phyloP scores from a whole-genome alignment of 441 rosid genomes.

The Erodium moschatum region DNA sequence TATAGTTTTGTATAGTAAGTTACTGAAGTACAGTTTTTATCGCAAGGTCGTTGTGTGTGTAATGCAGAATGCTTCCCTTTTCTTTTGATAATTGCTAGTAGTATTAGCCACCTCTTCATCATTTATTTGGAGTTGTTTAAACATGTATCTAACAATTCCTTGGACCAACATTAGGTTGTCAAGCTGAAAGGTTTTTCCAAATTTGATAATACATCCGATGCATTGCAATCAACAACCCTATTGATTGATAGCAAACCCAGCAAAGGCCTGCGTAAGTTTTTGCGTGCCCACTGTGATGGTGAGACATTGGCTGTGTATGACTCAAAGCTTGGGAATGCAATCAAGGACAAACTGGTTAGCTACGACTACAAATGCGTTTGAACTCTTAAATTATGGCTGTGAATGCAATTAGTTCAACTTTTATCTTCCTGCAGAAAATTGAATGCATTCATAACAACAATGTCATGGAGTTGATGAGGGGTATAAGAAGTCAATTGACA shows the following conservation, averaged over 20 bases:
- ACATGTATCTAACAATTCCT: neutral
- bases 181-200: slow-evolving; percentile 71
- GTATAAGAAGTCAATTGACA: slow-evolving; percentile 74
- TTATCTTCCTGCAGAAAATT: slow-evolving; percentile 46
- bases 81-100: neutral
- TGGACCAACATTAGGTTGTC: slow-evolving; percentile 37
- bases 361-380: neutral
- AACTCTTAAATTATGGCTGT: neutral
- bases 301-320: slow-evolving; percentile 69
- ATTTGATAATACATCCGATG: slow-evolving; percentile 81
- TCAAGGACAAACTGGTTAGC: slow-evolving; percentile 32
- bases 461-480: slow-evolving; percentile 35
- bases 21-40: too few relatives aligned
- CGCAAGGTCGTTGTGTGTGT: neutral
- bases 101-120: neutral
- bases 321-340: slow-evolving; percentile 87
- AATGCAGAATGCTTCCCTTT: neutral
- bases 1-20: neutral
- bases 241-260: slow-evolving; percentile 55
- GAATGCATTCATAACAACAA: slow-evolving; percentile 25
- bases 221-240: slow-evolving; percentile 66
- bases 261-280: slow-evolving; percentile 32
- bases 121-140: too few relatives aligned
- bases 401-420: neutral
- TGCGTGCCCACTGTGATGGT: slow-evolving; percentile 58